Conservation (phyloP, 2,329 filamentous ascomycete species). For the Falciphora oryzae region DNA sequence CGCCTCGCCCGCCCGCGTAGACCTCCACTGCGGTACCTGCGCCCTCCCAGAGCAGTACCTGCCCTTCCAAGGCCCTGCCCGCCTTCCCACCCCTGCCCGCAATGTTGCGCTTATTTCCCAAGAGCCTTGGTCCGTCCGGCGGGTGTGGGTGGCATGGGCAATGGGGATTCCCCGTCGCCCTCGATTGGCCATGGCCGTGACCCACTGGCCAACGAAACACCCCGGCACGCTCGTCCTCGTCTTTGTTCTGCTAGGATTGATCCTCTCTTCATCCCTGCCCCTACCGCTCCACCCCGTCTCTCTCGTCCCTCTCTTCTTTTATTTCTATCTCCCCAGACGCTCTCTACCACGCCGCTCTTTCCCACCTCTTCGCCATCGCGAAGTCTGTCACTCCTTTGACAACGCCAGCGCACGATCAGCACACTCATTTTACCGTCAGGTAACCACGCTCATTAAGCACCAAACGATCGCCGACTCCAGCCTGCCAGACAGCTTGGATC, state of each 20-base stretch:
- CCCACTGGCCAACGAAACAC: neutral
- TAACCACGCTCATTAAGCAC: slow-evolving; percentile 5
- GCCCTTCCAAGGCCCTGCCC: neutral
- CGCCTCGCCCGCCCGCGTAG: too few relatives aligned
- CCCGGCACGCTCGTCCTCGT: neutral
- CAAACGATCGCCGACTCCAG: neutral
- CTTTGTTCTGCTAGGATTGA: slow-evolving; percentile 3
- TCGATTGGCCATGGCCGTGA: neutral
- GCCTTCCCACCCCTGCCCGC: neutral
- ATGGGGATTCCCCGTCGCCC: neutral
- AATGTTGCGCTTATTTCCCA: slow-evolving; percentile 1
- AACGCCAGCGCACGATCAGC: neutral
- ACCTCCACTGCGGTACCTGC: neutral
- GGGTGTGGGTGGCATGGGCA: neutral
- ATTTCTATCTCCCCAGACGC: neutral
- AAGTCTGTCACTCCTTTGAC: slow-evolving; percentile 10
- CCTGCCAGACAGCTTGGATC: slow-evolving; percentile 2
- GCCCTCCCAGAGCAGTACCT: neutral
- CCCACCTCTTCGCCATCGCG: slow-evolving; percentile 4
- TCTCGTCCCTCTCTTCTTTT: slow-evolving; percentile 2
- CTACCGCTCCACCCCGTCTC: neutral
- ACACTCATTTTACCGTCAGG: neutral
- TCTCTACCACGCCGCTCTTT: neutral
- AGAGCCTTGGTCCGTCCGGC: neutral
- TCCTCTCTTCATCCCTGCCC: slow-evolving; percentile 1